A percentile compares a stretch with the other conserved stretches of the same genome.
These are phyloP conservation scores for Acephala macrosclerotiorum DNA, from an alignment of 2,329 filamentous ascomycete genomes.

Conservation along the genomic window DNA sequence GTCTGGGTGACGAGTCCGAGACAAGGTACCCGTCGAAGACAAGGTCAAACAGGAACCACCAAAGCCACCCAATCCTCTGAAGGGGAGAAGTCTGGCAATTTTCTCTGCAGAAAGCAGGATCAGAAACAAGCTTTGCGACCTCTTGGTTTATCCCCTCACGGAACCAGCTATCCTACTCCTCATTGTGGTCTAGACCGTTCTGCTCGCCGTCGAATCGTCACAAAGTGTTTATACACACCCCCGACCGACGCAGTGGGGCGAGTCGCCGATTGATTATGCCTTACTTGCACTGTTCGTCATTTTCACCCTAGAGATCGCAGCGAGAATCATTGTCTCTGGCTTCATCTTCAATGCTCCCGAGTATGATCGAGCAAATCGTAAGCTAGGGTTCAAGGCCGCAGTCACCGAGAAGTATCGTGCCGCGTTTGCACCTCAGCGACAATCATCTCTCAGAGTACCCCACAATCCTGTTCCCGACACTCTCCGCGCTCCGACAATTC, in stretches of 20 bases:
- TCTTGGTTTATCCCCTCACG: constrained; percentile 85
- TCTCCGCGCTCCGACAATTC: constrained; percentile 35
- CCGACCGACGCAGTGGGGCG: constrained; percentile 71
- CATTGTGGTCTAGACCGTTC: constrained; percentile 85
- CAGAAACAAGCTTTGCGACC: constrained; percentile 77
- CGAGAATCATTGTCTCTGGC: constrained; percentile 90
- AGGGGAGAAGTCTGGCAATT: constrained; percentile 84
- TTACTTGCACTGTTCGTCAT: constrained; percentile 85
- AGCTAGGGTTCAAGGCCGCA: constrained; percentile 75
- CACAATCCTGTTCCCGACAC: constrained; percentile 36
- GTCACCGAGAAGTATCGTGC: constrained; percentile 78
- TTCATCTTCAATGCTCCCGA: constrained; percentile 89
- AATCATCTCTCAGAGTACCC: constrained; percentile 46
- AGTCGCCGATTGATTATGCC: constrained; percentile 51
- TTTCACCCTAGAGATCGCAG: constrained; percentile 85
- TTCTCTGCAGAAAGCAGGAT: constrained; percentile 81
- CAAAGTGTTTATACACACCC: constrained; percentile 71
- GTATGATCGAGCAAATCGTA: constrained; percentile 88
- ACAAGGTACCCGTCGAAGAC: constrained; percentile 32
- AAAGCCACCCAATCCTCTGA: constrained; percentile 75
- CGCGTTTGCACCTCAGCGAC: constrained; percentile 83
- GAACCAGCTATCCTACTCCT: constrained; percentile 87
- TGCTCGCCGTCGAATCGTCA: constrained; percentile 84
- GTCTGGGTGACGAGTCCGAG: constrained; percentile 37
- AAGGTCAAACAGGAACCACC: constrained; percentile 39